Base-by-base conservation (phyloP, 225 moss, liverwort and hornwort species). In the Takakia lepidozioides region DNA sequence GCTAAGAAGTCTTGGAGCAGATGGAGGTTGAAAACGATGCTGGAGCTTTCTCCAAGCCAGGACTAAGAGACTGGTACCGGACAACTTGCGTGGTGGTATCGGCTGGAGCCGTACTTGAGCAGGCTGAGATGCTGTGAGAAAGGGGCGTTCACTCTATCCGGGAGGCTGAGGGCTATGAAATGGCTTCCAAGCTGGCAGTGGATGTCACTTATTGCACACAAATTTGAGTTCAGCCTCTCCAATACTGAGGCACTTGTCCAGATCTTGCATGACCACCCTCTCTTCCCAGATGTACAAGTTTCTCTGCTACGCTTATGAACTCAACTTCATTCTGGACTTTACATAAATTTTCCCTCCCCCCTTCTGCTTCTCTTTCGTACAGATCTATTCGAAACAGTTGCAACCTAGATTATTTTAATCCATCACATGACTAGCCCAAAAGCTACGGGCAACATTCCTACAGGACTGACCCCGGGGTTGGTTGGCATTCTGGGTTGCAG, bases 21-120 rank as follows among this genome's bases (percentile, higher is more conserved):
- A 95, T 95, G 95, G 95, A 95, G 59, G 81, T 83, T n/a, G 95
- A 95, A 46, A 95, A 95, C 90, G 59, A 90, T 95, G 95, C 90
- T 95, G 14, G 95, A 95, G 73, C 84, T 95, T 13, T 95, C 95
- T 2, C 64, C 86, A 52, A 90, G 90, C 50, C 95, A 95, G 51
- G 95, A 95, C 52, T 95, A 90, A 36, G 95, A 95, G 73, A 95
- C 90, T 36, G 95, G 95, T 40, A 90, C 90, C 26, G 95, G 14
- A 95, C 95, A 16, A 95, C 95, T 40, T 90, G 95, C 3, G 95
- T 95, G 37, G 95, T 95, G 32, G 95, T 95, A 1, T 87, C 89
- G 51, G 95, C 95, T 18, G 90, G 95, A 46, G 87, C 95, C 46
- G 73, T 95, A 5, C 60, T 95, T 27, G 95, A 95, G 64, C 95